These are phyloP conservation scores for Paraphoma chrysanthemicola DNA, from an alignment of 2,329 filamentous ascomycete genomes.

Conservation along the genomic window DNA sequence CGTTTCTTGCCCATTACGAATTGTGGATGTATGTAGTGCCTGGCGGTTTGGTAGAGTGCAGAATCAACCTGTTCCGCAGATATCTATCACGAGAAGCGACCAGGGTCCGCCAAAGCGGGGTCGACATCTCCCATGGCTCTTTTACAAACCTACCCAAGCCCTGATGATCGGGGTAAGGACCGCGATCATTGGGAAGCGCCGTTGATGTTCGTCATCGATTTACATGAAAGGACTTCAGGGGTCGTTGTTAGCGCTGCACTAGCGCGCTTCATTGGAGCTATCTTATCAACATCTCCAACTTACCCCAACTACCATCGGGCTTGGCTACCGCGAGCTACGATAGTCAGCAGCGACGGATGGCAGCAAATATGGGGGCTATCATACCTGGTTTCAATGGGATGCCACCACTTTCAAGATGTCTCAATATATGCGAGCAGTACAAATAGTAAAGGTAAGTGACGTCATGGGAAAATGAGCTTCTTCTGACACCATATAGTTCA, in stretches of 20 bases:
- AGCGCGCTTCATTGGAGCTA: background rate
- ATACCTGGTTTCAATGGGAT: background rate
- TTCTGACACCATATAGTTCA: conserved; percentile 13
- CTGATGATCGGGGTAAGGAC: too few relatives aligned
- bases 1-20: conserved; percentile 56
- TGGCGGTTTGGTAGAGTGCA: background rate
- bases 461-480: conserved; percentile 4
- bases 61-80: too few relatives aligned
- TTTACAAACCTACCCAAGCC: too few relatives aligned
- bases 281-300: background rate
- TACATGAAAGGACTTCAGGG: background rate
- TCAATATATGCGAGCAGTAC: conserved; percentile 25
- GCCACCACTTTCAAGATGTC: conserved; percentile 1
- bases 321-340: background rate
- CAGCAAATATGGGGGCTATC: background rate
- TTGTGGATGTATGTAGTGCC: background rate
- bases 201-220: background rate
- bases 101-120: too few relatives aligned
- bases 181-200: too few relatives aligned
- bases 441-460: conserved; percentile 23
- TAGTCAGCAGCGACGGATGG: background rate
- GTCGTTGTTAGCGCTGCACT: background rate
- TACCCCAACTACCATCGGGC: background rate
- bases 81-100: too few relatives aligned
- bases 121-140: too few relatives aligned